Percentiles rank a stretch among this genome's conserved stretches.
Evolutionary conservation across 441 rosid species (phyloP).

Genomic region (Daphne laureola): DNA sequence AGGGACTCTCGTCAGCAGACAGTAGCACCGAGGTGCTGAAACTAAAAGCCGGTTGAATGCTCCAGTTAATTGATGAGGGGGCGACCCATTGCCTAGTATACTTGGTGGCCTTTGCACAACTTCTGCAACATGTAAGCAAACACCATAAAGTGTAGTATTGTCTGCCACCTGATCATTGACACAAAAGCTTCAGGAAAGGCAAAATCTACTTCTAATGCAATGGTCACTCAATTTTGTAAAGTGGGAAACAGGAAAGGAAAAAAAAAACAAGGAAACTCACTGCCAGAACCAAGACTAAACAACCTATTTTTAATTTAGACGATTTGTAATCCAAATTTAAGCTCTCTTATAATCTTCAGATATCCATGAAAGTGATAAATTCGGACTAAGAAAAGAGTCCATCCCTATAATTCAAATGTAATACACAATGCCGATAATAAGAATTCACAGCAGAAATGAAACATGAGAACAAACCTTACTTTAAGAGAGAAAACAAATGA

Average conservation of each 20-base stretch:
- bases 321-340: neutral
- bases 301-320: too few relatives aligned
- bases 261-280: conserved; percentile 6
- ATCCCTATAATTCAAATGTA: too few relatives aligned
- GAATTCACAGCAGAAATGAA: neutral
- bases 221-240: neutral
- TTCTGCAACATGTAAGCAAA: conserved; percentile 80
- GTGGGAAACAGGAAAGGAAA: neutral
- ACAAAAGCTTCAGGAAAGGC: conserved; percentile 16
- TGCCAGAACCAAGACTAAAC: neutral
- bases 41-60: conserved; percentile 65
- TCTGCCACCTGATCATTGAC: conserved; percentile 66
- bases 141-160: conserved; percentile 78
- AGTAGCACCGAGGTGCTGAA: conserved; percentile 94
- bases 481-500: conserved; percentile 77
- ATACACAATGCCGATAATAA: neutral
- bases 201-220: neutral
- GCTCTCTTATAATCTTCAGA: neutral
- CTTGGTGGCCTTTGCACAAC: conserved; percentile 87
- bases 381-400: neutral
- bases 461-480: conserved; percentile 31
- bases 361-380: conserved; percentile 9
- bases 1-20: conserved; percentile 77
- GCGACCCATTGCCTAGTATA: conserved; percentile 47
- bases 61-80: conserved; percentile 40